Base-by-base conservation (phyloP, 2,329 filamentous ascomycete genomes). In the Ophiognomonia clavigignenti-juglandacearum region DNA sequence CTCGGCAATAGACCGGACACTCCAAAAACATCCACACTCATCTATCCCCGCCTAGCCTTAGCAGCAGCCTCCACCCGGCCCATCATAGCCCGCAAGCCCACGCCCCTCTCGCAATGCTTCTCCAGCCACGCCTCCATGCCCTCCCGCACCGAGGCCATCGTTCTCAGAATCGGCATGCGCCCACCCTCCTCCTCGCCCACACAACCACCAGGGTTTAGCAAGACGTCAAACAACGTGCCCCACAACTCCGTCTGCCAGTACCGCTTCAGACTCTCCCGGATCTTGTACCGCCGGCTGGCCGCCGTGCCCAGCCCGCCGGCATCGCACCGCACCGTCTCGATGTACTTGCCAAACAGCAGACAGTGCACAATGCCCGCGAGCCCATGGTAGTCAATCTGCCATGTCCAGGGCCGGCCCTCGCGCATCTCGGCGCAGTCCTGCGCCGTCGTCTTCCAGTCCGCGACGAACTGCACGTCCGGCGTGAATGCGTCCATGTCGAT, bases 201-300 rank as follows among this genome's bases (percentile, higher is more conserved):
- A 11, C 14, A 82, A 48, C 73, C 75, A 3, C 78, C 74, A 1
- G 92, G 91, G 64, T 98, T 98, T 36, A 98, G 72, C 54, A 97
- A 68, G 49, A 97, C 59, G 54, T 91, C 86, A 64, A 98, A 95
- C 39, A 86, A 83, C 51, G 86, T 82, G 2, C 63, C 68, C 93
- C 93, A 98, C 37, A 97, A 80, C 41, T 96, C 90, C 40, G 83
- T 86, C 72, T 97, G 91, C 93, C 93, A 98, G 68, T 98, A 98
- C 37, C 93, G 71, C 72, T 98, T 98, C 51, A 97, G 69, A 13
- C 74, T 80, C 66, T 96, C 92, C 43, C 85, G 80, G 55, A 96
- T 82, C 53, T 78, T 81, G 69, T 96, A 97, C 39, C 76, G 82
- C 61, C 86, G 83, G 1, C 75, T 78, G 7, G 66, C 64, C 13